A percentile compares a stretch with the other conserved stretches of the same genome.
These are phyloP conservation scores for Clarireedia homoeocarpa DNA, from an alignment of 2,329 filamentous ascomycete genomes.

Conservation along the genomic window DNA sequence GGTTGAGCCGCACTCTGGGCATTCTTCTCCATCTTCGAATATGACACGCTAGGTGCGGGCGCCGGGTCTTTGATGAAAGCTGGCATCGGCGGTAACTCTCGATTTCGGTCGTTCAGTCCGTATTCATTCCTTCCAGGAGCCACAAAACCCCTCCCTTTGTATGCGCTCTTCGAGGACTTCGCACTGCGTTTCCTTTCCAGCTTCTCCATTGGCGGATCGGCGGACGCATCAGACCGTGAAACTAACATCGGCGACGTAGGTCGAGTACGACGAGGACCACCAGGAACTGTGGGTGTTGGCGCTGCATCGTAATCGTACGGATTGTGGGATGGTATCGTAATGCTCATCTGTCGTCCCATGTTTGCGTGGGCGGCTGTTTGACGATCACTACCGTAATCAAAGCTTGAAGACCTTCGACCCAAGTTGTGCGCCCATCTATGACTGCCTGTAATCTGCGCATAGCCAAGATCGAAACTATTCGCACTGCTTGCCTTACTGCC, in stretches of 20 bases:
- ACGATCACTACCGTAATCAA: slow-evolving; percentile 54
- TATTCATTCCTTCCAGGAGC: slow-evolving; percentile 28
- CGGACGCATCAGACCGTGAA: slow-evolving; percentile 16
- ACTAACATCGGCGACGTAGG: slow-evolving; percentile 32
- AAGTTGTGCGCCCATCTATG: slow-evolving; percentile 47
- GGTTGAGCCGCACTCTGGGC: slow-evolving; percentile 30
- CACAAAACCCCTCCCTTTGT: slow-evolving; percentile 33
- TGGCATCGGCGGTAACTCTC: slow-evolving; percentile 27
- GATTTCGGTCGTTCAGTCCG: slow-evolving; percentile 26
- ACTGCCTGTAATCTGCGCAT: slow-evolving; percentile 47
- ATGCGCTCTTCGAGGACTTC: slow-evolving; percentile 41
- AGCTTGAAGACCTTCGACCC: slow-evolving; percentile 58
- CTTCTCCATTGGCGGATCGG: slow-evolving; percentile 28
- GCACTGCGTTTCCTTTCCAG: slow-evolving; percentile 50
- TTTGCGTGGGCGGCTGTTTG: slow-evolving; percentile 26
- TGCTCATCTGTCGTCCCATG: slow-evolving; percentile 25
- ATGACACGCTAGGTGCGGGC: slow-evolving; percentile 44
- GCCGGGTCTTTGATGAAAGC: slow-evolving; percentile 39
- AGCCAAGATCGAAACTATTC: slow-evolving; percentile 58
- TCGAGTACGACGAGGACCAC: slow-evolving; percentile 57
- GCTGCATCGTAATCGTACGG: slow-evolving; percentile 65
- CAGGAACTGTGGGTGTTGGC: slow-evolving; percentile 76
- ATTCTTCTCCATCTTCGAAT: slow-evolving; percentile 38
- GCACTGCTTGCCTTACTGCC: slow-evolving; percentile 66
- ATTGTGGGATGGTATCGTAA: slow-evolving; percentile 13